Percentiles rank a stretch among this genome's conserved stretches.
These are phyloP conservation scores for Letharia lupina DNA, from an alignment of 495 filamentous ascomycete species.

Conservation along the genomic window DNA sequence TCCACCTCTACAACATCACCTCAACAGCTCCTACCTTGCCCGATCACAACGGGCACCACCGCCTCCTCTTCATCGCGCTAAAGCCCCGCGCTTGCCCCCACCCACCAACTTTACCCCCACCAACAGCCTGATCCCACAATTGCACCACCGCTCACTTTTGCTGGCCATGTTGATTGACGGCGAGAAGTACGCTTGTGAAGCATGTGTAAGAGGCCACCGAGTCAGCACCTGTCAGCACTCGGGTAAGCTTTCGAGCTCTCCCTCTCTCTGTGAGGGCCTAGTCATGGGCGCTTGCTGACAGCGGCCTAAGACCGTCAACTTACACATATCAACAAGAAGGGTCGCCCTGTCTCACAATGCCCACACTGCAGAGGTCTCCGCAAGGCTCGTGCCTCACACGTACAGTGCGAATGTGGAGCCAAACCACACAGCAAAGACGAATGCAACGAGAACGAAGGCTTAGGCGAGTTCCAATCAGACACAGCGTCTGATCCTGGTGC, in stretches of 20 bases:
- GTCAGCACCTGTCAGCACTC: constrained; percentile 90
- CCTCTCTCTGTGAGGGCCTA: constrained; percentile 28
- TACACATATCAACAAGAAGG: constrained; percentile 96
- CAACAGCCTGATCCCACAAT: background rate
- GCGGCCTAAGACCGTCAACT: constrained; percentile 69
- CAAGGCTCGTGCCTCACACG: constrained; percentile 92
- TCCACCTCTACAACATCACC: background rate
- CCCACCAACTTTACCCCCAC: background rate
- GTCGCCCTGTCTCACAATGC: constrained; percentile 96
- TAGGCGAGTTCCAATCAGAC: constrained; percentile 34
- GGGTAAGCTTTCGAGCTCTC: constrained; percentile 50
- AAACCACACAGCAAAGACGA: constrained; percentile 60
- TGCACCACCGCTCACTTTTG: background rate
- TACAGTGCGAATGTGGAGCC: constrained; percentile 96
- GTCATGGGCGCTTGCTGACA: constrained; percentile 26
- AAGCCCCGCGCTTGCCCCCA: background rate
- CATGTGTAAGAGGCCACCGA: constrained; percentile 87
- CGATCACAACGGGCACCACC: background rate
- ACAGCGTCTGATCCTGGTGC: constrained; percentile 38
- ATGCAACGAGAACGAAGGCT: constrained; percentile 57
- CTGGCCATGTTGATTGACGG: constrained; percentile 71
- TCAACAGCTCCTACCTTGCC: background rate
- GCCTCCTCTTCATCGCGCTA: background rate
- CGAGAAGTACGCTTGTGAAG: constrained; percentile 88
- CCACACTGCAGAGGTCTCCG: constrained; percentile 92